phyloP scores from a whole-genome alignment of 768 basidiomycete species.

The Leccinum arenicola region DNA sequence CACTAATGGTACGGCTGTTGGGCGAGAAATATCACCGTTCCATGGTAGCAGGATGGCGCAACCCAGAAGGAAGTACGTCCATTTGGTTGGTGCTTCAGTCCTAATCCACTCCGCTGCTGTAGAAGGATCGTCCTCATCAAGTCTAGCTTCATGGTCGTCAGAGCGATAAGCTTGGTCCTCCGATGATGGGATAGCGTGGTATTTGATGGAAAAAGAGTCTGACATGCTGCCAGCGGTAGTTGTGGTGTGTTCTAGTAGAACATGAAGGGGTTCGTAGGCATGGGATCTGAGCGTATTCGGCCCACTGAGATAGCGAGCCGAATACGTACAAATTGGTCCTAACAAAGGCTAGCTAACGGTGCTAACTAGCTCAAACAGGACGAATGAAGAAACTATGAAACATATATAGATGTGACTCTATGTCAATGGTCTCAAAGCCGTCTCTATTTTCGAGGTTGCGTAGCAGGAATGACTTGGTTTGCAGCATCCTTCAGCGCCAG shows the following conservation, averaged over 20 bases:
- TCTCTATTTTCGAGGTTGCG: slow-evolving; percentile 10
- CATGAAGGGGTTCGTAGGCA: not conserved
- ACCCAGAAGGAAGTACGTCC: slow-evolving; percentile 73
- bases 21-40: slow-evolving; percentile 62
- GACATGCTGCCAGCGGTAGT: slow-evolving; percentile 6
- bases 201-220: slow-evolving; percentile 8
- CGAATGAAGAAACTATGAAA: not conserved
- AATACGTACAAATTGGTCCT: not conserved
- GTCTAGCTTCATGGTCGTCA: not conserved
- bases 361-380: not conserved
- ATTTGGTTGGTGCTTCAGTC: slow-evolving; percentile 46
- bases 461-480: slow-evolving; percentile 57
- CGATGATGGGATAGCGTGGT: slow-evolving; percentile 21
- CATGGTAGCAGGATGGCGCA: slow-evolving; percentile 81
- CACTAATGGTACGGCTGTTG: not conserved
- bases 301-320: not conserved
- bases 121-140: slow-evolving; percentile 9
- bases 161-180: slow-evolving; percentile 9
- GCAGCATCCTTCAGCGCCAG: slow-evolving; percentile 50
- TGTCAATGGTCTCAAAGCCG: not conserved
- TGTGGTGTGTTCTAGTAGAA: not conserved
- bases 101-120: slow-evolving; percentile 24
- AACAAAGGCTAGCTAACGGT: not conserved
- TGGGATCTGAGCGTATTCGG: not conserved
- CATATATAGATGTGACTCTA: not conserved